A percentile compares a stretch with the other conserved stretches of the same genome.
Conservation (phyloP, 1,284 basidiomycete genomes). For the Veloboletus limbatus region DNA sequence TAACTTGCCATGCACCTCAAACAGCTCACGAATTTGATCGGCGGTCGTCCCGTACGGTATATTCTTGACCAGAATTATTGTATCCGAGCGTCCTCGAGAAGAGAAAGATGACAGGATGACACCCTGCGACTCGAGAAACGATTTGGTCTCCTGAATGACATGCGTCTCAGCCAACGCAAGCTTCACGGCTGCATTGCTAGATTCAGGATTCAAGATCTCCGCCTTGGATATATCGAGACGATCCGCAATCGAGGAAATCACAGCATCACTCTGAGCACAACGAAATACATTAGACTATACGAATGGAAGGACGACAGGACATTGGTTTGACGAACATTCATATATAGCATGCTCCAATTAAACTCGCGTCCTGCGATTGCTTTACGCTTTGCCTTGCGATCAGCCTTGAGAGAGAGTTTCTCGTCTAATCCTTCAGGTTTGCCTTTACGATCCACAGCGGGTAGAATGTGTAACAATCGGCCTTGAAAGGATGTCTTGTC, state of each 20-base stretch:
- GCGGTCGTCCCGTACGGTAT: conserved; percentile 89
- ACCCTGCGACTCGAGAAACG: conserved; percentile 78
- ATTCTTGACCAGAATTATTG: conserved; percentile 92
- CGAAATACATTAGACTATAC: conserved; percentile 21
- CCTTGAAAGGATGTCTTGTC: conserved; percentile 93
- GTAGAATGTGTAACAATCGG: conserved; percentile 86
- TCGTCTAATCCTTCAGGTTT: conserved; percentile 44
- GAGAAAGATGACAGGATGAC: conserved; percentile 61
- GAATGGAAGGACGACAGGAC: conserved; percentile 11
- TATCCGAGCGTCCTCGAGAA: conserved; percentile 64
- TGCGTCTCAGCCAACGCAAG: conserved; percentile 96
- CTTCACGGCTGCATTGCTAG: conserved; percentile 82
- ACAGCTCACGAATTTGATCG: conserved; percentile 75
- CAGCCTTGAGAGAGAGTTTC: conserved; percentile 65
- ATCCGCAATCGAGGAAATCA: conserved; percentile 79
- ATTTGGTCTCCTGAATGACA: conserved; percentile 92
- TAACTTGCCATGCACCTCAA: conserved; percentile 77
- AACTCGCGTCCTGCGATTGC: conserved; percentile 79
- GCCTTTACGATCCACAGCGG: conserved; percentile 67
- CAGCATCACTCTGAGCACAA: conserved; percentile 76
- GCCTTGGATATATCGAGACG: conserved; percentile 83
- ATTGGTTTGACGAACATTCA: conserved; percentile 77
- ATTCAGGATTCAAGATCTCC: conserved; percentile 80
- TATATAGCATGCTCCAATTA: conserved; percentile 95
- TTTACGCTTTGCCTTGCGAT: conserved; percentile 71